Percentiles rank a stretch among this genome's conserved stretches.
These are phyloP conservation scores for Herpotrichia juniperi DNA, from an alignment of 2,329 filamentous ascomycete genomes.

Conservation along the genomic window DNA sequence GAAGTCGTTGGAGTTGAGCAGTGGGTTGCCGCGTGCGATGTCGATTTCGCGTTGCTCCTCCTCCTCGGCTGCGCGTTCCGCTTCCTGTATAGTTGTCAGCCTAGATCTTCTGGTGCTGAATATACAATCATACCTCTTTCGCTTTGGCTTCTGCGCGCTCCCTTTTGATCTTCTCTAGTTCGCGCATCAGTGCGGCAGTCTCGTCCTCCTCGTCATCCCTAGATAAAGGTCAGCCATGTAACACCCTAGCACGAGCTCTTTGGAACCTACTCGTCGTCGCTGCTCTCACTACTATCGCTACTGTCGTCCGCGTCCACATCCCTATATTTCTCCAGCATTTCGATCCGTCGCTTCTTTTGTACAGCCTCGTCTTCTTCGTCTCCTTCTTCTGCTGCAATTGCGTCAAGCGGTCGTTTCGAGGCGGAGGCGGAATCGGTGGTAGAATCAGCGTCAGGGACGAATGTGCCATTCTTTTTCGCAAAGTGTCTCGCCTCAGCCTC, in stretches of 20 bases:
- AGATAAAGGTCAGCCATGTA: conserved; percentile 17
- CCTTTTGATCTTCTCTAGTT: conserved; percentile 91
- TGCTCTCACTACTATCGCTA: conserved; percentile 59
- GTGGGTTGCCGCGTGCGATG: conserved; percentile 89
- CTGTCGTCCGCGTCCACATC: conserved; percentile 83
- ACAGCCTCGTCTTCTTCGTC: conserved; percentile 72
- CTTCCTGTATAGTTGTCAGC: conserved; percentile 62
- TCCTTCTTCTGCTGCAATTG: conserved; percentile 48
- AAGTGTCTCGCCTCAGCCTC: conserved; percentile 87
- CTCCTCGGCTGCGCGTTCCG: conserved; percentile 78
- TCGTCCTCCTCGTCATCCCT: conserved; percentile 72
- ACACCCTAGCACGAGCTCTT: background rate
- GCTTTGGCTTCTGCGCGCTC: conserved; percentile 83
- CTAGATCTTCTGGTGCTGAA: background rate
- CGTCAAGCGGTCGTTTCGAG: conserved; percentile 70
- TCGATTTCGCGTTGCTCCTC: conserved; percentile 84
- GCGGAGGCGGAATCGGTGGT: conserved; percentile 47
- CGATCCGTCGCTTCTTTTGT: conserved; percentile 75
- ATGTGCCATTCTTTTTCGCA: conserved; percentile 77
- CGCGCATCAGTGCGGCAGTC: conserved; percentile 86
- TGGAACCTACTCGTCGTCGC: conserved; percentile 61
- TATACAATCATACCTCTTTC: conserved; percentile 60
- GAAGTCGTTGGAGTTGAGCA: conserved; percentile 88
- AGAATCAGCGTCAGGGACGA: conserved; percentile 56
- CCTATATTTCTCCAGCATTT: conserved; percentile 82